Conservation (phyloP, 768 basidiomycete genomes). For the Hygrocybe coccinea region DNA sequence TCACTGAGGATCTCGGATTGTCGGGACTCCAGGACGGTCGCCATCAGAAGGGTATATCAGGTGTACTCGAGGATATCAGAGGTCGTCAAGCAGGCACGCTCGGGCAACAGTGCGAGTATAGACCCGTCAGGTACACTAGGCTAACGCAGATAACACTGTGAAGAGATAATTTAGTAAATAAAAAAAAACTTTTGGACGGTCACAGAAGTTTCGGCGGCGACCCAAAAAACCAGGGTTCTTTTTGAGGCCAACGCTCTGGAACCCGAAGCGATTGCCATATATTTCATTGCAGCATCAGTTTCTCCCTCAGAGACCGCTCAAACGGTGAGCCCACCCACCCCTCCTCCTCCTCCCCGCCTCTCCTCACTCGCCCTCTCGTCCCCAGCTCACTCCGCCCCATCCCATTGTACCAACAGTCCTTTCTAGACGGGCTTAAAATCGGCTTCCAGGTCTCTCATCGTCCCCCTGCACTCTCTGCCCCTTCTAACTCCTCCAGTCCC, state of each 20-base stretch:
- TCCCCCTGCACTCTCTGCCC: constrained; percentile 15
- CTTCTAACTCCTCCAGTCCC: constrained; percentile 23
- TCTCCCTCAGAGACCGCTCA: constrained; percentile 24
- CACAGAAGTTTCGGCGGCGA: neutral
- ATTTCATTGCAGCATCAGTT: neutral
- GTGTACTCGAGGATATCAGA: too few species aligned
- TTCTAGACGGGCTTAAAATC: constrained; percentile 72
- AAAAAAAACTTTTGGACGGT: too few species aligned
- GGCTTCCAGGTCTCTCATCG: constrained; percentile 57
- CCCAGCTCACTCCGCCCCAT: constrained; percentile 37
- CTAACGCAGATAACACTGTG: too few species aligned
- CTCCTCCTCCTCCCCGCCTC: constrained; percentile 10
- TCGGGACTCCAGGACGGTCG: too few species aligned
- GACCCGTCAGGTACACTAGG: too few species aligned
- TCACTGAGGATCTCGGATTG: too few species aligned
- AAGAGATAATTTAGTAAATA: too few species aligned
- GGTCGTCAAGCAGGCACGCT: too few species aligned
- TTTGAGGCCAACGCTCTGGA: neutral
- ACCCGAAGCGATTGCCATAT: neutral
- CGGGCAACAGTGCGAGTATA: too few species aligned
- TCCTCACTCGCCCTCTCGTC: constrained; percentile 17
- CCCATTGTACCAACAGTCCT: constrained; percentile 79
- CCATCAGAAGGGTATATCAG: too few species aligned
- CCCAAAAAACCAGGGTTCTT: neutral
- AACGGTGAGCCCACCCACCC: constrained; percentile 46